Conservation (phyloP, 306 rosid genomes). For the Cucumis cinereus region DNA sequence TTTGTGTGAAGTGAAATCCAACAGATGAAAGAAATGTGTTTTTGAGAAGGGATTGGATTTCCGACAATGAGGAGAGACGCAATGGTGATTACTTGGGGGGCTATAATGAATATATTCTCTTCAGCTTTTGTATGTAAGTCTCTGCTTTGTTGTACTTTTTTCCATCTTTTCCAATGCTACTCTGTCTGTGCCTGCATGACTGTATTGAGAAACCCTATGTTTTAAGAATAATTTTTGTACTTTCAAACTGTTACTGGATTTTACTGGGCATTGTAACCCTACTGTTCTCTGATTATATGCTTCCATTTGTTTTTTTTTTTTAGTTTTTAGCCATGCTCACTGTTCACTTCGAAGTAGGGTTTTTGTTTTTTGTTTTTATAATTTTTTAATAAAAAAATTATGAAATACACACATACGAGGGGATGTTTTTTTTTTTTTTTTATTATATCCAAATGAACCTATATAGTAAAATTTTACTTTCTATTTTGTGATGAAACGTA, state of each 20-base stretch:
- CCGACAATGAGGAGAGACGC: no score
- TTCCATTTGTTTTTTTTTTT: not conserved
- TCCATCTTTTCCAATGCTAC: slow-evolving; percentile 7
- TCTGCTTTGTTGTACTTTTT: not conserved
- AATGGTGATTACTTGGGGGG: not conserved
- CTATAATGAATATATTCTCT: slow-evolving; percentile 8
- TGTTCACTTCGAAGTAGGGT: no score
- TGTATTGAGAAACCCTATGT: slow-evolving; percentile 2
- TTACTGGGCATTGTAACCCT: not conserved
- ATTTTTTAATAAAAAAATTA: no score
- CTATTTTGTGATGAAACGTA: no score
- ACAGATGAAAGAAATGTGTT: not conserved
- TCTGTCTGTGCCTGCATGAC: not conserved
- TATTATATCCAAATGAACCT: no score
- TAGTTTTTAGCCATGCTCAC: not conserved
- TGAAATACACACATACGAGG: no score
- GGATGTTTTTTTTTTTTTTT: no score
- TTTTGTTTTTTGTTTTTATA: no score
- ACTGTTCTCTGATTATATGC: not conserved
- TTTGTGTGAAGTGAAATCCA: not conserved
- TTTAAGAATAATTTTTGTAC: slow-evolving; percentile 1
- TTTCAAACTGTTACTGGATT: not conserved
- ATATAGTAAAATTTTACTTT: no score
- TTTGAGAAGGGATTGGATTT: no score
- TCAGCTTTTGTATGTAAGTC: not conserved